Evolutionary conservation across 2,329 filamentous ascomycete species (phyloP), one percentile per base, ranked within the genome.

Genomic region (Didymella keratinophila): DNA sequence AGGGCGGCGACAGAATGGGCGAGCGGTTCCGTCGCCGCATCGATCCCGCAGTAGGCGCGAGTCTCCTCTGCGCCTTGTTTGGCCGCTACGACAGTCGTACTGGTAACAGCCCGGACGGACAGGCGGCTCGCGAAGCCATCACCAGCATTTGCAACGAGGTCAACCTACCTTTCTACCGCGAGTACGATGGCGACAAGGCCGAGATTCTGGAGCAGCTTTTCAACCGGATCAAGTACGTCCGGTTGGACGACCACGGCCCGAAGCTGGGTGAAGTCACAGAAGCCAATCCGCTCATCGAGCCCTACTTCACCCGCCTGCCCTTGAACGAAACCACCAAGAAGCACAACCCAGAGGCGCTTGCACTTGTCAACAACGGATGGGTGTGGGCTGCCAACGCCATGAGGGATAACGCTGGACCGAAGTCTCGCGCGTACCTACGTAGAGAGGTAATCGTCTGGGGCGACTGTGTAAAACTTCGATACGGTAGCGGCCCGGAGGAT

Each of bases 381-480:
- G 93, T 99, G 9, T 99, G 95, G 95, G 94, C 92, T 58, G 94
- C 94, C 6, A 96, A 98, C 78, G 94, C 95, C 1, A 85, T 98
- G 78, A 85, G 92, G 42, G 95, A 99, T 79, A 95, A 98, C 71
- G 95, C 95, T 28, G 96, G 96, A 0, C 90, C 93, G 0, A 83
- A 91, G 45, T 97, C 94, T 9, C 88, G 89, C 55, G 93, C 94
- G n/a, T 99, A 99, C 72, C 84, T 99, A n/a, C 87, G 92, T 51
- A 87, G 95, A 66, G 93, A 99, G 77, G 92, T 99, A 60, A 98
- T 99, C 66, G 91, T 97, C 28, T 99, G 95, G 95, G 93, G 94
- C 14, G 95, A 99, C 74, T 99, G 96, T 74, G 95, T 98, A 62
- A 99, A 99, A 81, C 84, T 99, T 52, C 89, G 95, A 18, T 99